Evolutionary conservation across 2,329 filamentous ascomycete genomes (phyloP).

Genomic region (Epichloe sibirici): DNA sequence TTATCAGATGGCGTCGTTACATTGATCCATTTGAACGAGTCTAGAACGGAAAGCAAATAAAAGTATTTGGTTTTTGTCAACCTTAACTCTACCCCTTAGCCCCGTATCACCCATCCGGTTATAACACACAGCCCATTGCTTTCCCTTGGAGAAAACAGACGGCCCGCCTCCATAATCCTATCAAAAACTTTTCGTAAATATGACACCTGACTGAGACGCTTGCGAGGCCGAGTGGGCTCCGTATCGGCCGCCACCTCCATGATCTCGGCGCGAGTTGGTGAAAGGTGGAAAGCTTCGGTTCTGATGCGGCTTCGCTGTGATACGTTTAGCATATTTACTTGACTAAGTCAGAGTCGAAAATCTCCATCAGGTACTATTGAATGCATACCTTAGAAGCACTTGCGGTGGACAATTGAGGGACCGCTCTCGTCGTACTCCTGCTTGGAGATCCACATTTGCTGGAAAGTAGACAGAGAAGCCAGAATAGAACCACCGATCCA

Average conservation of each 20-base stretch:
- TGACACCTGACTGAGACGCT: slow-evolving; percentile 38
- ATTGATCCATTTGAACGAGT: slow-evolving; percentile 13
- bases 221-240: slow-evolving; percentile 32
- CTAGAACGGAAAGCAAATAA: slow-evolving; percentile 26
- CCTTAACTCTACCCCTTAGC: slow-evolving; percentile 39
- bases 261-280: slow-evolving; percentile 27
- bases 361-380: neutral
- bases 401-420: slow-evolving; percentile 98
- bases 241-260: slow-evolving; percentile 32
- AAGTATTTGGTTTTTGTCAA: slow-evolving; percentile 46
- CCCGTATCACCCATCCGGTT: slow-evolving; percentile 36
- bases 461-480: slow-evolving; percentile 98
- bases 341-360: neutral
- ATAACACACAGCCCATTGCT: slow-evolving; percentile 37
- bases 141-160: slow-evolving; percentile 34
- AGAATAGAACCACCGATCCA: slow-evolving; percentile 99
- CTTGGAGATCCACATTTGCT: slow-evolving; percentile 99
- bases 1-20: neutral
- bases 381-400: slow-evolving; percentile 88
- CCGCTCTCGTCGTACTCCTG: slow-evolving; percentile 99
- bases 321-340: neutral
- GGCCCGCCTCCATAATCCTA: slow-evolving; percentile 40
- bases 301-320: slow-evolving; percentile 18
- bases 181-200: slow-evolving; percentile 47
- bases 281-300: slow-evolving; percentile 22